Evolutionary conservation across 2,329 filamentous ascomycete species (phyloP), one percentile per base, ranked within the genome.

Genomic region (Colletotrichum tofieldiae): DNA sequence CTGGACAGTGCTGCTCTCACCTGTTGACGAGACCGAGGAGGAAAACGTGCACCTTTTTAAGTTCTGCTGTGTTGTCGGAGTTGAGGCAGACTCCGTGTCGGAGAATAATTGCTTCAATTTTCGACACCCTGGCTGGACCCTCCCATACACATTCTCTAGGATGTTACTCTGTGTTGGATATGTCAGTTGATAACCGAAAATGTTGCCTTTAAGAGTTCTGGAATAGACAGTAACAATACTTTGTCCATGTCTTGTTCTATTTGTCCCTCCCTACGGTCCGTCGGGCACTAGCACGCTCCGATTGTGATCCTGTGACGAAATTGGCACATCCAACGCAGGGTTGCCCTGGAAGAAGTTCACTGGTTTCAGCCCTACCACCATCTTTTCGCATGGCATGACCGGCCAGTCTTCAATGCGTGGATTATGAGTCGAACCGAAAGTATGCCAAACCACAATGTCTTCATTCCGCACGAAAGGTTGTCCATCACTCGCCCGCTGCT

Each of bases 351-450:
- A 89, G 75, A 90, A 88, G 71, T 89, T 89, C 2, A 86, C 84
- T 0, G 88, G 87, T 76, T 87, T 88, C 63, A 90, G 77, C 0
- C 81, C 80, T 0, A 89, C 86, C 68, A 81, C 82, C 75, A 89
- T 81, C 65, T 83, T 86, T 77, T 93, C 91, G 72, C 84, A 86
- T 0, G 91, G 91, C 91, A 93, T 93, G 6, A 92, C 89, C 0
- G 90, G 91, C 83, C 91, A 93, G 76, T 93, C 91, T 75, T 93
- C 91, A 14, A 89, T 86, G 0, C 91, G 84, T 0, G 91, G 90
- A 32, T 91, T 89, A 74, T 93, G 91, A 43, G 91, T 93, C 35
- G 91, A 87, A 23, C 91, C 84, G 76, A 86, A 87, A 3, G 88
- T 87, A 23, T 89, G 85, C 87, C 88, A 91, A 5, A 91, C 80